Percentiles rank a stretch among this genome's conserved stretches.
Evolutionary conservation across 2,329 filamentous ascomycete genomes (phyloP).

Genomic region (Emmonsiellopsis sp.): DNA sequence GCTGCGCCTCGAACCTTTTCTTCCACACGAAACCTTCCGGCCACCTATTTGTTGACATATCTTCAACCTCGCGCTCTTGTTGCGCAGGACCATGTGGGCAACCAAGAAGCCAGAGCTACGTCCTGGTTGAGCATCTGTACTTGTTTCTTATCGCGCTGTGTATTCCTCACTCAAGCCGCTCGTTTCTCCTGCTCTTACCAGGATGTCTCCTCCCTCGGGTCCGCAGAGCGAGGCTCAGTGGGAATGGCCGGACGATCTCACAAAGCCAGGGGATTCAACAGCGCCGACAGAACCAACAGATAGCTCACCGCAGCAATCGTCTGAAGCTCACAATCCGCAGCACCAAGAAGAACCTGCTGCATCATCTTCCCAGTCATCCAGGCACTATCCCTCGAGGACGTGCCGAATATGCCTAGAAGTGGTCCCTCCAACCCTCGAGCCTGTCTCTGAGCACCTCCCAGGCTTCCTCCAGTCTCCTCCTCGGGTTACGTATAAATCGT

Average conservation of each 20-base stretch:
- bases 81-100: not conserved
- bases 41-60: not conserved
- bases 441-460: constrained; percentile 45
- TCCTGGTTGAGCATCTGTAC: constrained; percentile 11
- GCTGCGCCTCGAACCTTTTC: not conserved
- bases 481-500: constrained; percentile 61
- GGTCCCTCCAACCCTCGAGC: constrained; percentile 52
- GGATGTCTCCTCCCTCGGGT: not conserved
- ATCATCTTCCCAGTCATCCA: constrained; percentile 13
- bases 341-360: not conserved
- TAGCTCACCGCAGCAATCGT: not conserved
- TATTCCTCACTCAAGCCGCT: not conserved
- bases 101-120: constrained; percentile 17
- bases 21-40: not conserved
- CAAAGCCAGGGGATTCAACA: not conserved
- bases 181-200: not conserved
- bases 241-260: not conserved
- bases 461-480: constrained; percentile 48
- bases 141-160: not conserved
- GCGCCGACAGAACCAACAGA: not conserved
- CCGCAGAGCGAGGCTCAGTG: not conserved
- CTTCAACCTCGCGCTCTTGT: not conserved
- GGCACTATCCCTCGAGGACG: constrained; percentile 59
- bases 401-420: constrained; percentile 87
- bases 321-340: too few species aligned